Conservation (phyloP, 73 alveolate genomes). For the Stentor coeruleus region DNA sequence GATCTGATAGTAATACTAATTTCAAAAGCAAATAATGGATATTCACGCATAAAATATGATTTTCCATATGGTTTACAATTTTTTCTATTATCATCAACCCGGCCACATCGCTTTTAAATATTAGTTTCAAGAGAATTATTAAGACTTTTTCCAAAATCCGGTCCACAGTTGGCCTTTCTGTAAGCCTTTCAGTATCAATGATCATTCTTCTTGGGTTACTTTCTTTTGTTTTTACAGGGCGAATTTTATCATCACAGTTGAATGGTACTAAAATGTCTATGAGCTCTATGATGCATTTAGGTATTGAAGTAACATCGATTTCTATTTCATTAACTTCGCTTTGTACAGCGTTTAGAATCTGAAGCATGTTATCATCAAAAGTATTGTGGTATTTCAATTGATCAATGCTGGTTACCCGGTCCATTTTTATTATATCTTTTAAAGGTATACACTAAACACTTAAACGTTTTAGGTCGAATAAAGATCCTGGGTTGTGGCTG, state of each 20-base stretch:
- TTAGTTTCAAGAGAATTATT: not conserved
- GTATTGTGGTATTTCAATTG: not conserved
- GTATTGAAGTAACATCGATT: too few species aligned
- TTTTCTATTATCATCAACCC: not conserved
- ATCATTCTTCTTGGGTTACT: not conserved
- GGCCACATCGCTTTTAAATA: conserved; percentile 8
- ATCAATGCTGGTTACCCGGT: not conserved
- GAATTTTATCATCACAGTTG: not conserved
- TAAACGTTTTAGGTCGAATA: not conserved
- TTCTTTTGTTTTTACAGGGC: not conserved
- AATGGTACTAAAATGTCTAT: not conserved
- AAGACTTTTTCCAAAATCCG: not conserved
- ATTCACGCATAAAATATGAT: not conserved
- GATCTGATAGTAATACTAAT: not conserved
- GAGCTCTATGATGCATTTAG: too few species aligned
- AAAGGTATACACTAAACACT: not conserved
- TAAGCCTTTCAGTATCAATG: not conserved
- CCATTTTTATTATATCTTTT: not conserved
- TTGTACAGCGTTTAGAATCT: too few species aligned
- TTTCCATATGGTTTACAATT: not conserved
- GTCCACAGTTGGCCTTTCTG: not conserved
- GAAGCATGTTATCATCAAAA: too few species aligned
- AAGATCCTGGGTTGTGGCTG: not conserved
- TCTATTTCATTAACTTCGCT: too few species aligned
- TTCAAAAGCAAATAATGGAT: not conserved